Evolutionary conservation across 148 eudicot genomes (phyloP).

Genomic region (Nepenthes gracilis): DNA sequence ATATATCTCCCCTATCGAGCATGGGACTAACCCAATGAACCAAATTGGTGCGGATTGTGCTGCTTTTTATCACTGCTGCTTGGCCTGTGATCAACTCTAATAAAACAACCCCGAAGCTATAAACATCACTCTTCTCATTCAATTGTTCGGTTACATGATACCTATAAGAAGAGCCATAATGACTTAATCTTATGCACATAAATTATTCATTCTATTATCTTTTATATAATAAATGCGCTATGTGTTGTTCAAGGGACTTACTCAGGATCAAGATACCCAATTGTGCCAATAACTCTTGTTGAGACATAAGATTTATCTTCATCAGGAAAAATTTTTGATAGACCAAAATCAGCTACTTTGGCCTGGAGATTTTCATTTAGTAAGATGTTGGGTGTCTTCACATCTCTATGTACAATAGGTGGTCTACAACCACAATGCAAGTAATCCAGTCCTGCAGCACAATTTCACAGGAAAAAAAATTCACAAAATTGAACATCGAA

Average conservation of each 20-base stretch:
- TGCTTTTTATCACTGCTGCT: not conserved
- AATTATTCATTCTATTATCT: too few species aligned
- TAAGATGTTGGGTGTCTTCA: too few species aligned
- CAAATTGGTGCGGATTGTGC: not conserved
- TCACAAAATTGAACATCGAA: too few species aligned
- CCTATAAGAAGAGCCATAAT: not conserved
- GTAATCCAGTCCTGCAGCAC: too few species aligned
- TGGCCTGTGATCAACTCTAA: constrained; percentile 15
- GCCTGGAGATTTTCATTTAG: too few species aligned
- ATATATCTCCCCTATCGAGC: constrained; percentile 12
- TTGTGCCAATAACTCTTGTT: constrained; percentile 16
- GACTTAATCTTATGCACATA: too few species aligned
- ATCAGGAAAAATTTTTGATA: constrained; percentile 15
- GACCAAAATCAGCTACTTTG: constrained; percentile 31
- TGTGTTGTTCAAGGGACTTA: constrained; percentile 1
- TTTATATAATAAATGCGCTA: not conserved
- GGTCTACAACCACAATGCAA: too few species aligned
- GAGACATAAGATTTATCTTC: constrained; percentile 13
- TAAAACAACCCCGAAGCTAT: constrained; percentile 13
- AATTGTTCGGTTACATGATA: not conserved
- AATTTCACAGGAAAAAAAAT: too few species aligned
- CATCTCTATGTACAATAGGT: too few species aligned
- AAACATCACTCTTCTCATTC: constrained; percentile 18
- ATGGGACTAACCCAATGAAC: constrained; percentile 6
- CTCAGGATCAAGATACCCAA: constrained; percentile 21